Evolutionary conservation across 2,329 filamentous ascomycete genomes (phyloP), one percentile per base, ranked within the genome.

Genomic region (Davidsoniella virescens): DNA sequence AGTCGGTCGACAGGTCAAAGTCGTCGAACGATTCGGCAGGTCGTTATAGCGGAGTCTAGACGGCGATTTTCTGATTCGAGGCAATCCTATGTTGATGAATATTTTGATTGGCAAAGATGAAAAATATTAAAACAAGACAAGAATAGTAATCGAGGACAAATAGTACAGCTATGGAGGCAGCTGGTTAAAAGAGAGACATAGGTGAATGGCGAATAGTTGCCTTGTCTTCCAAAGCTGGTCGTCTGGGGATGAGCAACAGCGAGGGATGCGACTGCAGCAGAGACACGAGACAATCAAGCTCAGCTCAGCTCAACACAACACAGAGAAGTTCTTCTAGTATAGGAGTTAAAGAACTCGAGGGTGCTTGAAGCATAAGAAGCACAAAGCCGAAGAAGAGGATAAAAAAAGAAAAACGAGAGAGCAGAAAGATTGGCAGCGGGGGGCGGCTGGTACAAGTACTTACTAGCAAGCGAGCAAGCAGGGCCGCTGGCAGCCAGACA

Each of bases 151-250:
- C 5, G 29, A 38, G 36, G 36, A 52, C 10, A 46, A 17, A 17
- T 16, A 33, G 25, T 20, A 44, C 17, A 36, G 47, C 16, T 33
- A 33, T 33, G 46, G 16, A 45, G 23, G 33, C 47, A 47, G 52
- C 56, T 50, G 53, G 54, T 52, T 46, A 52, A 52, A 49, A 55
- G 55, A 51, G 52, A 53, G 51, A 47, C 50, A 54, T 53, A 53
- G 54, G 42, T 33, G 4, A 33, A 10, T 8, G 29, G 5, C 9
- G 2, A 12, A 33, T 33, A 12, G 29, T 12, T 12, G 29, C 9
- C 29, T 33, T 33, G 29, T 33, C 29, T 33, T 33, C 12, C 12
- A 4, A 33, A 33, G 29, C 29, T 33, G 10, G 29, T 12, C 29
- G 29, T 33, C 29, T 29, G 39, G 25, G 17, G 39, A 36, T 42